Evolutionary conservation across 768 basidiomycete species (phyloP), one percentile per base, ranked within the genome.

Genomic region (Termitomyces sp.): DNA sequence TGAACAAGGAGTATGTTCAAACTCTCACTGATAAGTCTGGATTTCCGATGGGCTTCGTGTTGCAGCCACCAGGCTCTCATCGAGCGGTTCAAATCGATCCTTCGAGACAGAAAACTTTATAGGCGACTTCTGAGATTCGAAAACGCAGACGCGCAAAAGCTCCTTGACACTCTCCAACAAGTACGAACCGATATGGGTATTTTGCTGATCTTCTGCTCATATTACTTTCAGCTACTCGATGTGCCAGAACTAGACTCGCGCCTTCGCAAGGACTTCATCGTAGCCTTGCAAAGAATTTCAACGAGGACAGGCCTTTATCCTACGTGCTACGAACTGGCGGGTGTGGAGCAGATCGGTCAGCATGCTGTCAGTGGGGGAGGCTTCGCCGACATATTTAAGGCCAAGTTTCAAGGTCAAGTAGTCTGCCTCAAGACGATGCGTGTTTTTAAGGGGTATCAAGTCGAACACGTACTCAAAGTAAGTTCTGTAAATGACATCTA

Each of bases 341-440:
- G 42, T 39, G 27, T 53, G 2, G 30, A 32, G 8, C 27, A 32
- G 20, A 33, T 40, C 4, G 51, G 22, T 10, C 20, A 37, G 20
- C 14, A 33, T 33, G 39, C 37, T 18, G 39, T 40, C 12, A 12
- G 14, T 32, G 37, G 26, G 30, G 51, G 51, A 30, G 46, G 36
- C 16, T 55, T 54, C 20, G 58, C 37, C 7, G 46, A 40, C 18
- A 49, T 55, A n/a, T 55, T 43, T 10, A 54, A 59, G 26, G 58
- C 46, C 9, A 20, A 4, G 5, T 55, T 26, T 34, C 22, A n/a
- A 10, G 51, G 51, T 7, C 27, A 27, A 22, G 8, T 13, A n/a
- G 51, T 52, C 32, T 40, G 51, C 18, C n/a, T 52, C n/a, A 52
- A 52, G 24, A 27, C 24, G 10, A 26, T 52, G 7, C 51, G 51